Evolutionary conservation across 352 stramenopile species (phyloP), one percentile per base, ranked within the genome.

Genomic region (Phytophthora palmivora): DNA sequence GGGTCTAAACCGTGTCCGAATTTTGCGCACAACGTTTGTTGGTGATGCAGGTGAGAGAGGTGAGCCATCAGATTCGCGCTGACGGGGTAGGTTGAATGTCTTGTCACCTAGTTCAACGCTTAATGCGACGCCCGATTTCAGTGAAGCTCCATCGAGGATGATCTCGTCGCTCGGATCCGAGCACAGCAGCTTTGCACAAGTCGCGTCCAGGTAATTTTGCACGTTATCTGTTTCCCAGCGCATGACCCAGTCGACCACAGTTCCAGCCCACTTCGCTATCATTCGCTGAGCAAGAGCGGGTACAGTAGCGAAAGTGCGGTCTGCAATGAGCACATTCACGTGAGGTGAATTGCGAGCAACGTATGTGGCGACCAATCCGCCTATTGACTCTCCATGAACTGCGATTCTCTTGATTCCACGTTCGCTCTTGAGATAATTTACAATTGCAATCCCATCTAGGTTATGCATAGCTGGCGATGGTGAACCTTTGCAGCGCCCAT

Each of bases 311-410:
- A 96, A 95, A 3, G 88, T 95, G 12, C 88, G 82, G 54, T 96
- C 88, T 12, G 83, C 86, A 30, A 96, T 81, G 3, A 94, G 38
- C 2, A 91, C 77, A 28, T 77, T 57, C n/a, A 95, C 72, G 9
- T 86, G 72, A 18, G 76, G 70, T 11, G 79, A 90, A n/a, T 83
- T 63, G 12, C 57, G 70, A 6, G 73, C 87, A 15, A 96, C 48
- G 51, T 84, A 89, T 1, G 85, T 91, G 24, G 87, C 87, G 21
- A 91, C 84, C 15, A 96, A 63, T 4, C 87, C 82, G 1, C 87
- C 87, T 26, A 96, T 94, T 0, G 87, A 96, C 56, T 96, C 87
- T 21, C 87, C 87, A 50, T 96, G 87, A 30, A 96, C 70, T 6
- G 78, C 87, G 18, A 96, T 79, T 47, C 75, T 85, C 19, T 67